Percentiles rank a stretch among this genome's conserved stretches.
Evolutionary conservation across 345 rosid species (phyloP).

Genomic region (Arabidopsis suecica): DNA sequence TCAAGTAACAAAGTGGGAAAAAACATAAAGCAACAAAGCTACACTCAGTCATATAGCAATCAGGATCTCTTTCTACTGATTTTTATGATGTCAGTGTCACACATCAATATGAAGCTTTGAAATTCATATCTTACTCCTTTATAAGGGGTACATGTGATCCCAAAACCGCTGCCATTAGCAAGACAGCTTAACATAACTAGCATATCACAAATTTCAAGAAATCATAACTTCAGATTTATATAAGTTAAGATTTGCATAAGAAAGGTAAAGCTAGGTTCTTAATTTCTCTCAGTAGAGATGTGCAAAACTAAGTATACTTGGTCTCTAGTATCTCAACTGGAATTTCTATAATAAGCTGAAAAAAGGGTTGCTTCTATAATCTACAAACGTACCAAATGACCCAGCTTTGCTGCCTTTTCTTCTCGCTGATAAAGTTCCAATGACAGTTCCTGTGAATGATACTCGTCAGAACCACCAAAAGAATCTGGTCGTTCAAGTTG

Average conservation of each 20-base stretch:
- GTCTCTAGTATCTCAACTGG: constrained; percentile 17
- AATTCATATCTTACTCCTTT: not conserved
- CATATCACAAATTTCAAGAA: constrained; percentile 13
- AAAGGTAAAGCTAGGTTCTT: constrained; percentile 8
- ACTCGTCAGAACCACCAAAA: constrained; percentile 84
- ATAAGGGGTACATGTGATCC: not conserved
- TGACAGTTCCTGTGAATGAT: constrained; percentile 89
- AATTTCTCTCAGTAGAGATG: not conserved
- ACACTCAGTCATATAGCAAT: constrained; percentile 28
- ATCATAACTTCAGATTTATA: constrained; percentile 1
- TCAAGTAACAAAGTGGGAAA: constrained; percentile 28
- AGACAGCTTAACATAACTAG: constrained; percentile 10
- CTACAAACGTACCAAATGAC: constrained; percentile 65
- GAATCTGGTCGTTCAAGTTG: constrained; percentile 88
- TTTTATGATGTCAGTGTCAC: constrained; percentile 2
- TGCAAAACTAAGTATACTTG: constrained; percentile 16
- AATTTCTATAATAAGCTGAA: not conserved
- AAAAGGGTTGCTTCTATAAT: constrained; percentile 33
- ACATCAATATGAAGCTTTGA: constrained; percentile 18
- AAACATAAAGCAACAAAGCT: constrained; percentile 31
- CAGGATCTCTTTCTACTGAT: constrained; percentile 18
- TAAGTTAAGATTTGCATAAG: not conserved
- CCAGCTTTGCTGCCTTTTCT: constrained; percentile 68
- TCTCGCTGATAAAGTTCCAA: constrained; percentile 73
- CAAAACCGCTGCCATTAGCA: not conserved